Base-by-base conservation (phyloP, 2,329 filamentous ascomycete species). In the Clathrospora elynae region DNA sequence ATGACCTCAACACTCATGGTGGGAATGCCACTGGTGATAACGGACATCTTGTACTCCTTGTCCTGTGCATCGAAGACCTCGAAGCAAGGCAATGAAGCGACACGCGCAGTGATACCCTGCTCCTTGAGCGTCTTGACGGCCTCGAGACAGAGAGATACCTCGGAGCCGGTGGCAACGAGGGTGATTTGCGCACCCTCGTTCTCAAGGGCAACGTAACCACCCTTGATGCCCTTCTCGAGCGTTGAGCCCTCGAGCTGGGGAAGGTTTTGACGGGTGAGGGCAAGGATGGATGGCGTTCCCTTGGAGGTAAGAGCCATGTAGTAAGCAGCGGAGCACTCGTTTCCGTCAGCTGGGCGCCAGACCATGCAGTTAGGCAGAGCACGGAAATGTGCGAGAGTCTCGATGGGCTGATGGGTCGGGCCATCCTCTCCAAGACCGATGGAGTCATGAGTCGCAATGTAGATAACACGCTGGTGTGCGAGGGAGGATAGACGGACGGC, bases 331-430 rank as follows among this genome's bases (percentile, higher is more conserved):
- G 88, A 95, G 64, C 88, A 93, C 87, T 99, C 93, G 80, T 97
- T 97, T 68, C 92, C 92, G 69, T 97, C 93, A 65, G 93, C 92
- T 61, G 93, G 93, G 71, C 93, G 91, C 93, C 93, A 97, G 66
- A 97, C 92, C 89, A 97, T 96, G 81, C 87, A 88, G 86, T 99
- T 99, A 70, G 93, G 93, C 62, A 97, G 84, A 57, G 93, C 93
- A 73, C 93, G 92, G 90, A 97, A 97, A 78, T 97, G 93, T 49
- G 91, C 87, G 54, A 97, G 85, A 30, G 90, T 96, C 85, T 99
- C 93, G 63, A 99, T 96, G 73, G 93, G 93, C 83, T 99, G 93
- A 79, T 99, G 93, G 44, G 93, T 99, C 61, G 93, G 92, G 54
- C 93, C 93, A 70, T 99, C 93, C 79, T 99, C 93, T 76, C 93